Base-by-base conservation (phyloP, 371 early-diverging fungal genomes). In the Mortierella sp. region DNA sequence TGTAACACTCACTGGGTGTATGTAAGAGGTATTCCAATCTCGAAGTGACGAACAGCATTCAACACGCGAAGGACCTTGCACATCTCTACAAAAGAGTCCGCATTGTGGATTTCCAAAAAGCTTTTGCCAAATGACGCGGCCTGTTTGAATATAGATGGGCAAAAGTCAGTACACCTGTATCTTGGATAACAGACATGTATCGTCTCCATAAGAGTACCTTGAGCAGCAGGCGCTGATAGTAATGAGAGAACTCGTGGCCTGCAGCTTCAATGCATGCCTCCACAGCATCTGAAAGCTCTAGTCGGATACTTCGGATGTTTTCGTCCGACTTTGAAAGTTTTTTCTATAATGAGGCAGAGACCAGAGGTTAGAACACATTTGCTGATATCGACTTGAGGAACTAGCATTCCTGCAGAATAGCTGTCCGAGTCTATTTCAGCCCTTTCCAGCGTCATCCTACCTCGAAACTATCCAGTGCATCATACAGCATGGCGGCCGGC, bases 51-150 rank as follows among this genome's bases (percentile, higher is more conserved):
- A 44, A 96, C 85, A n/a, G 92, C 89, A 76, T 98, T 98, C 73
- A 97, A 74, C 0, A 98, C 91, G 13, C 98, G 89, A 24, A 98
- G 77, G 8, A 83, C 80, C 57, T 90, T 90, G 57, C 96, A 95
- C 92, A 93, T 92, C 44, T 92, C 88, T 16, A 95, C 95, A 80
- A 98, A 94, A 27, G 85, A 86, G 59, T 92, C 91, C 0, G 95
- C 88, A 60, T 94, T 90, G 66, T 94, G 95, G 13, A 86, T 81
- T 19, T 94, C 91, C 57, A 97, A 59, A 59, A 96, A 98, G 51
- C 91, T 86, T 79, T 97, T 97, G 31, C 99, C 99, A 82, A 97
- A 94, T 0, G 96, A 95, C 0, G 98, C 98, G 0, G 99, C 96
- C 84, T 92, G 67, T 46, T 16, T 2, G 48, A 25, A n/a, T 22